Conservation (phyloP, 1,284 basidiomycete genomes). For the Somion occarium region DNA sequence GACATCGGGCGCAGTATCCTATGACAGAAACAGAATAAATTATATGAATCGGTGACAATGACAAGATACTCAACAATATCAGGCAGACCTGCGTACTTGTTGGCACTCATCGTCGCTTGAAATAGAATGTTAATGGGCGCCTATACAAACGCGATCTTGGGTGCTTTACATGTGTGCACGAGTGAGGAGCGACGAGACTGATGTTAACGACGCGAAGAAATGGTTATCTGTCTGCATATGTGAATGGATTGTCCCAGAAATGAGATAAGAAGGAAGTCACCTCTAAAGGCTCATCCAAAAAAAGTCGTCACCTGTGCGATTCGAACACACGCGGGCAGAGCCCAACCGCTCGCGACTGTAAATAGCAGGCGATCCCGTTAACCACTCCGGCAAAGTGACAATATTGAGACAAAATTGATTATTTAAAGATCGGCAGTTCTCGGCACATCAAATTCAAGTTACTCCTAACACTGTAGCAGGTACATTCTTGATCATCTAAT, state of each 20-base stretch:
- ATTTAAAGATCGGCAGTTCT: too few relatives aligned
- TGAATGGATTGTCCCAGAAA: not conserved
- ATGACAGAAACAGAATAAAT: conserved; percentile 2
- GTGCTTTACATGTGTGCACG: too few relatives aligned
- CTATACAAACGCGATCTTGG: not conserved
- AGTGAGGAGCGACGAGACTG: too few relatives aligned
- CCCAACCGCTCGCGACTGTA: conserved; percentile 58
- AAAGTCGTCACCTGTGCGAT: conserved; percentile 80
- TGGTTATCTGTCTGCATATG: not conserved
- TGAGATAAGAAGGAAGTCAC: not conserved
- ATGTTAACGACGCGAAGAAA: not conserved
- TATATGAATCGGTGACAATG: conserved; percentile 1
- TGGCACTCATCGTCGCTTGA: conserved; percentile 48
- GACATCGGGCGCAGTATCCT: conserved; percentile 90
- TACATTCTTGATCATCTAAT: too few relatives aligned
- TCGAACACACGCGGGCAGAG: conserved; percentile 85
- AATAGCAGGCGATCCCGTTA: conserved; percentile 90
- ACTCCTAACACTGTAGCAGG: too few relatives aligned
- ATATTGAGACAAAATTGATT: too few relatives aligned
- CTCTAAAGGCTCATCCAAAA: conserved; percentile 23
- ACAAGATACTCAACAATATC: conserved; percentile 67
- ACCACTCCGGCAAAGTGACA: conserved; percentile 91
- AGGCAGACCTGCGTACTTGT: conserved; percentile 85
- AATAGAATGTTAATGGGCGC: not conserved
- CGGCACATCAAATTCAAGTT: too few relatives aligned